Conservation (phyloP, 805 yeast genomes). For the Cyberlindnera xishuangbannaensis region DNA sequence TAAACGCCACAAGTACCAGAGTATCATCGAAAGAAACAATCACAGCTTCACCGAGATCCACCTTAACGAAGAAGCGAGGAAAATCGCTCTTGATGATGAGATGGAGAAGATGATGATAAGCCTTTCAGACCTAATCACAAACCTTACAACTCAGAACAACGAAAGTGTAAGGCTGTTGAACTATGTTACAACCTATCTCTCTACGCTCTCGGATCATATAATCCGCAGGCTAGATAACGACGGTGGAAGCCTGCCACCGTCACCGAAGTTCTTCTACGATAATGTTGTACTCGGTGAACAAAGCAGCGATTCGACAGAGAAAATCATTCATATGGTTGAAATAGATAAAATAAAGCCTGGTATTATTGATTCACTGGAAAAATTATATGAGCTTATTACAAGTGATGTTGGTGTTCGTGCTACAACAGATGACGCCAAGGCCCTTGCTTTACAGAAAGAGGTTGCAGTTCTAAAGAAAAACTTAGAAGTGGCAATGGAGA, state of each 20-base stretch:
- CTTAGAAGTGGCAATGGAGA: conserved; percentile 19
- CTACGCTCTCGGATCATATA: conserved; percentile 4
- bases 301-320: too few species aligned
- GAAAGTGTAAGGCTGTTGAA: conserved; percentile 6
- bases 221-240: neutral
- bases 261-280: conserved; percentile 12
- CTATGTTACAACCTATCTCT: conserved; percentile 7
- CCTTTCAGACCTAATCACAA: conserved; percentile 15
- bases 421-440: conserved; percentile 3
- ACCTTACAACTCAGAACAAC: conserved; percentile 12
- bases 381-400: conserved; percentile 15
- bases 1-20: conserved; percentile 9
- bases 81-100: conserved; percentile 16
- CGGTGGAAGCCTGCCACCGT: conserved; percentile 10
- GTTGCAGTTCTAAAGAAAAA: conserved; percentile 14
- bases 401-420: conserved; percentile 1
- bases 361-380: conserved; percentile 11
- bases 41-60: neutral
- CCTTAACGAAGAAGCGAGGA: neutral
- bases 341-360: conserved; percentile 4
- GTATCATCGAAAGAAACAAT: conserved; percentile 5
- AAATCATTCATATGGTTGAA: too few species aligned
- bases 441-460: conserved; percentile 9
- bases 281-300: too few species aligned
- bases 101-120: conserved; percentile 17